Evolutionary conservation across 257 asterid genomes (phyloP), one percentile per base, ranked within the genome.

Genomic region (Salvia hispanica): DNA sequence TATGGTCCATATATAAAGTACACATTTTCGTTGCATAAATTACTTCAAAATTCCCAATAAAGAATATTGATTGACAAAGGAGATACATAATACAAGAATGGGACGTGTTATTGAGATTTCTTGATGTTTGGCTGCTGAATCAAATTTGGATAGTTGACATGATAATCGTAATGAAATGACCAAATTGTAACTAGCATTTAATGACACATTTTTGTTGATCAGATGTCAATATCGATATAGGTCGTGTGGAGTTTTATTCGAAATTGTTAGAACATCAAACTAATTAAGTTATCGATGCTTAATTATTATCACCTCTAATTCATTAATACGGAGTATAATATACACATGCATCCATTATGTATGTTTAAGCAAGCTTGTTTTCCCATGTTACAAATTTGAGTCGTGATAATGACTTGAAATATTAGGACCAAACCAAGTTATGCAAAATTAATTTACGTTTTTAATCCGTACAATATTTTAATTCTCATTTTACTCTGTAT

Each of bases 61-160:
- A 18, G 21, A 18, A 33, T 9, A 9, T 15, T 9, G 21, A 18
- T 18, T 18, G n/a, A n/a, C 13, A 12, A 51, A 33, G 58, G 13
- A 37, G 42, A 54, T 15, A 58, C 51, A 16, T 28, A n/a, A n/a
- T n/a, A n/a, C n/a, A n/a, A n/a, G n/a, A n/a, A n/a, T n/a, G n/a
- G n/a, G n/a, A n/a, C n/a, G n/a, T n/a, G n/a, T n/a, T 25, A 64
- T 72, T n/a, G n/a, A n/a, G 37, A 53, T 61, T 44, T 69, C 57
- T 70, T 64, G 42, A 31, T 28, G 61, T 64, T 40, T 40, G 69
- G 59, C 58, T 87, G 88, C 46, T 83, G 66, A 67, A 50, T 44
- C 78, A 80, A 40, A 79, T 68, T 73, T 66, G 74, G 79, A 42
- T 64, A 70, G 5, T 25, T 55, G 74, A 48, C 10, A 18, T 43